These are phyloP conservation scores for Chrysanthemum seticuspe DNA, from an alignment of 129 eudicot genomes.

Conservation along the genomic window DNA sequence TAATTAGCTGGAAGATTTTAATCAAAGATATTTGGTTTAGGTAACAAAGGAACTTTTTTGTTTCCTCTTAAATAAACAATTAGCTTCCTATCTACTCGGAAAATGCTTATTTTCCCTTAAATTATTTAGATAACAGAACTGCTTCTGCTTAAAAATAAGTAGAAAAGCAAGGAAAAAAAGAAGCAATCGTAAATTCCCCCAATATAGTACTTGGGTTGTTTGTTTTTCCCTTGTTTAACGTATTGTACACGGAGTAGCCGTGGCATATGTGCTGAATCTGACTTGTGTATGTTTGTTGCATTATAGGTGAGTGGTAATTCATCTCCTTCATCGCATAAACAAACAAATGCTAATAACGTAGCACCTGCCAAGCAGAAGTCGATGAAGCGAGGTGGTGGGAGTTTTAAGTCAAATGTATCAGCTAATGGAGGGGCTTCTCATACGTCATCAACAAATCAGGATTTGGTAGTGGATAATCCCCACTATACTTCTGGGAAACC, in stretches of 20 bases:
- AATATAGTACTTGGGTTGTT: not conserved
- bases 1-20: too few relatives aligned
- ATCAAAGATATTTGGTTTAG: too few relatives aligned
- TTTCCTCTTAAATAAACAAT: too few relatives aligned
- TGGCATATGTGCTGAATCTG: not conserved
- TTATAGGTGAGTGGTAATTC: slow-evolving; percentile 48
- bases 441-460: slow-evolving; percentile 34
- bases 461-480: slow-evolving; percentile 32
- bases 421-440: slow-evolving; percentile 62
- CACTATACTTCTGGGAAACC: slow-evolving; percentile 33
- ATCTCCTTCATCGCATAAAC: slow-evolving; percentile 44
- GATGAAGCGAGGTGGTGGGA: slow-evolving; percentile 59
- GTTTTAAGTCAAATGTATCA: slow-evolving; percentile 33
- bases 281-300: slow-evolving; percentile 16
- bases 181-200: too few relatives aligned
- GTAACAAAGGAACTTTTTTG: too few relatives aligned
- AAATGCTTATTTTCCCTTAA: too few relatives aligned
- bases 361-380: slow-evolving; percentile 56
- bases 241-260: not conserved
- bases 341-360: slow-evolving; percentile 32
- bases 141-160: too few relatives aligned
- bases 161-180: too few relatives aligned
- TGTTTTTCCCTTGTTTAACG: too few relatives aligned
- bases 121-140: too few relatives aligned
- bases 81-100: too few relatives aligned